These are phyloP conservation scores for Cytospora piceae DNA, from an alignment of 2,329 filamentous ascomycete species.

Conservation along the genomic window DNA sequence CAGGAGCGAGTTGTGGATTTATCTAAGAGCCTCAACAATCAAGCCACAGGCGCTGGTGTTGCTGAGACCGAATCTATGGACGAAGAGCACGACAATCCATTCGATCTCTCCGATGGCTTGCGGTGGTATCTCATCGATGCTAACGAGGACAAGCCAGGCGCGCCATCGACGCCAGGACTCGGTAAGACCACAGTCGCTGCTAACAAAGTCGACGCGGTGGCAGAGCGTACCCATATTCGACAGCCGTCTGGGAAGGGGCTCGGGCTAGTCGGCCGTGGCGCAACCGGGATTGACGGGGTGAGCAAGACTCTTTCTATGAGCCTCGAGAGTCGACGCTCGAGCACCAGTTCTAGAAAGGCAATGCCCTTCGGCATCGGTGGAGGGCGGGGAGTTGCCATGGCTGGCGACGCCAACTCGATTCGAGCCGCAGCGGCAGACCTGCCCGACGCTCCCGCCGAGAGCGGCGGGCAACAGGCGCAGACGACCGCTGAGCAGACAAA, in stretches of 20 bases:
- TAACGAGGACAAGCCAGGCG: conserved; percentile 86
- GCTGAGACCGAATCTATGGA: conserved; percentile 56
- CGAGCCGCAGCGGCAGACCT: conserved; percentile 51
- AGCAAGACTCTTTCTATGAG: conserved; percentile 83
- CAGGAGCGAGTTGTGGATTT: conserved; percentile 94
- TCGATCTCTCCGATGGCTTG: conserved; percentile 91
- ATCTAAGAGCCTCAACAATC: conserved; percentile 69
- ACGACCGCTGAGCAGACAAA: conserved; percentile 43
- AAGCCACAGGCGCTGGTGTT: conserved; percentile 42
- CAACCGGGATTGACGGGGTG: conserved; percentile 69
- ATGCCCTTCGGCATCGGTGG: conserved; percentile 55
- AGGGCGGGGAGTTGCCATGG: conserved; percentile 56
- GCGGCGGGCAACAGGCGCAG: conserved; percentile 30
- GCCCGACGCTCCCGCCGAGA: conserved; percentile 32
- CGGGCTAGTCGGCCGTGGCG: conserved; percentile 40
- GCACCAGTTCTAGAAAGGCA: conserved; percentile 81
- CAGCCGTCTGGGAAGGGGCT: conserved; percentile 47
- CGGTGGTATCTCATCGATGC: conserved; percentile 97
- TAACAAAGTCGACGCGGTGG: conserved; percentile 84
- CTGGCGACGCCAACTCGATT: conserved; percentile 63
- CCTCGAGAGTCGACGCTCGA: conserved; percentile 88
- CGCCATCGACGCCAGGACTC: conserved; percentile 88
- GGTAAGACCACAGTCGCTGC: conserved; percentile 90
- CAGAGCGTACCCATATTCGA: conserved; percentile 61
- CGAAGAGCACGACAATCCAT: conserved; percentile 92